A percentile compares a stretch with the other conserved stretches of the same genome.
Conservation (phyloP, 2,329 filamentous ascomycete genomes). For the Arthrobotrys entomopaga region DNA sequence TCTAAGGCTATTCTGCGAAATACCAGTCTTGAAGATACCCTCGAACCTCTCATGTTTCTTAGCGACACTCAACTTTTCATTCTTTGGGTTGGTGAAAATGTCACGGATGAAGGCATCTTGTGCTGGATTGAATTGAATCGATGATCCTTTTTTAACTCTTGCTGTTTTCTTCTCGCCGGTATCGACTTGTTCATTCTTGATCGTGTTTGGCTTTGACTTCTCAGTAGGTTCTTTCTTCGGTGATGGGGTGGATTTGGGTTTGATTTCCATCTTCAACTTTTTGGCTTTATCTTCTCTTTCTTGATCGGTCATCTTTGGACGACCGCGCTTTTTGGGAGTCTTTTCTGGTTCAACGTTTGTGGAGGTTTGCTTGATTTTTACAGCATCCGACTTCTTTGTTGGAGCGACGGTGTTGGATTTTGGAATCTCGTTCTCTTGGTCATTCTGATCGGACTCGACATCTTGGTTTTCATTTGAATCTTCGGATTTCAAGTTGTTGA, state of each 20-base stretch:
- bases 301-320: not conserved
- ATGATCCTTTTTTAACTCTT: not conserved
- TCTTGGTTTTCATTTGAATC: not conserved
- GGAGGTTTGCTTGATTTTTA: not conserved
- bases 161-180: not conserved
- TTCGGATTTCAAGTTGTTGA: not conserved
- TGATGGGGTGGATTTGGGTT: no score
- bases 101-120: conserved; percentile 38
- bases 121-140: conserved; percentile 11
- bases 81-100: conserved; percentile 4
- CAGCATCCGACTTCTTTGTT: not conserved
- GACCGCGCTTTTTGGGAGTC: not conserved
- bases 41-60: conserved; percentile 26
- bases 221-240: not conserved
- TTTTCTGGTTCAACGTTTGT: not conserved
- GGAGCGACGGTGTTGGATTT: not conserved
- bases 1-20: conserved; percentile 19
- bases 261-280: not conserved
- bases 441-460: not conserved
- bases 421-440: not conserved
- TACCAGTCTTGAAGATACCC: conserved; percentile 16
- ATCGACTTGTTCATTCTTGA: not conserved
- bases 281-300: conserved; percentile 5
- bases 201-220: not conserved
- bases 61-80: not conserved